These are phyloP conservation scores for Phytopythium litorale DNA, from an alignment of 352 stramenopile genomes.

Conservation along the genomic window DNA sequence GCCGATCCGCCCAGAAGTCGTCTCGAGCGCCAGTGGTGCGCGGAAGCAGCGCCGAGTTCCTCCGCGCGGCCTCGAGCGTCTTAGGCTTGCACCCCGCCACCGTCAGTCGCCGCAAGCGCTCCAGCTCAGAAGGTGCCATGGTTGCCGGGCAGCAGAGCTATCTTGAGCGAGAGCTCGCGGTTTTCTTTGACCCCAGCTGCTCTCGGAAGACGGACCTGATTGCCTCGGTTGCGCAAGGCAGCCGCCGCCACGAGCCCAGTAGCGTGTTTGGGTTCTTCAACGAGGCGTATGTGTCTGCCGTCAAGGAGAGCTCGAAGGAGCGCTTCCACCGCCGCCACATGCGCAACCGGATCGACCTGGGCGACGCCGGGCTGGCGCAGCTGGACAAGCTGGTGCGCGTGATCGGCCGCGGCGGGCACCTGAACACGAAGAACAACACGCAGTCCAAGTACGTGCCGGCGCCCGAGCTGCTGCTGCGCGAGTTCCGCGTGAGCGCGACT, in stretches of 20 bases:
- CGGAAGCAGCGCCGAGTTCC: constrained; percentile 3
- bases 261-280: constrained; percentile 65
- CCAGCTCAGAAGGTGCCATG: background rate
- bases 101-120: constrained; percentile 10
- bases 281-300: constrained; percentile 51
- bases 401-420: constrained; percentile 60
- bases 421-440: constrained; percentile 61
- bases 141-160: constrained; percentile 14
- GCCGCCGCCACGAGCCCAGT: constrained; percentile 28
- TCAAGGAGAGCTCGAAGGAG: constrained; percentile 60
- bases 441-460: constrained; percentile 72
- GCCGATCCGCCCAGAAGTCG: constrained; percentile 13
- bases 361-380: constrained; percentile 66
- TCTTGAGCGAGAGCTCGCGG: constrained; percentile 35
- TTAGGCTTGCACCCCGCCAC: constrained; percentile 11
- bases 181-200: constrained; percentile 41
- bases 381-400: constrained; percentile 67
- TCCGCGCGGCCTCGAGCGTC: constrained; percentile 17
- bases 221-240: constrained; percentile 25
- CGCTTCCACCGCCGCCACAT: constrained; percentile 46
- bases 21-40: background rate
- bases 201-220: constrained; percentile 34
- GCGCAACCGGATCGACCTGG: constrained; percentile 69
- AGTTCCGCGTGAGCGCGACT: constrained; percentile 63
- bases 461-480: constrained; percentile 59